These are phyloP conservation scores for Colletotrichum eremochloae DNA, from an alignment of 2,329 filamentous ascomycete species.

Conservation along the genomic window DNA sequence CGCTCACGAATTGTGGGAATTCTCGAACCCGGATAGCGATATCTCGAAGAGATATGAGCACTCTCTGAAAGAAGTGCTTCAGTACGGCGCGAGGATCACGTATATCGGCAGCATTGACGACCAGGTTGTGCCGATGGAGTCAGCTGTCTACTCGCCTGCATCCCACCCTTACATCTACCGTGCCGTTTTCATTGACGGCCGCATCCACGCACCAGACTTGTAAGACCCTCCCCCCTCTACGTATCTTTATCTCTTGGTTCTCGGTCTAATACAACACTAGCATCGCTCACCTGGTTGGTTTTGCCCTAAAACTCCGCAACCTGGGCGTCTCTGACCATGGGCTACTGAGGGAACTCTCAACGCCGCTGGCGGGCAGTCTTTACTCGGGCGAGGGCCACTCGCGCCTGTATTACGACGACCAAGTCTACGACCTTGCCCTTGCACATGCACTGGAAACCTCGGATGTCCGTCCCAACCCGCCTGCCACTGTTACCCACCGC, in stretches of 20 bases:
- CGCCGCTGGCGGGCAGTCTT: conserved; percentile 88
- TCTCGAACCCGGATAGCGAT: conserved; percentile 83
- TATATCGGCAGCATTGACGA: conserved; percentile 97
- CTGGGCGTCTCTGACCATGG: conserved; percentile 94
- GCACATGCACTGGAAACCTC: conserved; percentile 81
- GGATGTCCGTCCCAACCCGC: conserved; percentile 54
- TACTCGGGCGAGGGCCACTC: conserved; percentile 96
- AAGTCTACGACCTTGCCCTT: conserved; percentile 85
- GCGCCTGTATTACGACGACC: conserved; percentile 88
- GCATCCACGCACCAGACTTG: conserved; percentile 94
- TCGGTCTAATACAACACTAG: conserved; percentile 49
- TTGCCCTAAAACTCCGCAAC: conserved; percentile 93
- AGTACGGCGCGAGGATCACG: conserved; percentile 84
- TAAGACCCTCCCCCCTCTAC: conserved; percentile 50
- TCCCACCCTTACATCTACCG: conserved; percentile 94
- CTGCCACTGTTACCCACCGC: conserved; percentile 44
- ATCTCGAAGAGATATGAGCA: conserved; percentile 86
- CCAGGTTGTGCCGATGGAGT: conserved; percentile 92
- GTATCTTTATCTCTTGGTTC: background rate
- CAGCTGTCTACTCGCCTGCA: conserved; percentile 86
- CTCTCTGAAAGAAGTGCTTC: conserved; percentile 79
- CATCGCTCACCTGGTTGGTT: conserved; percentile 91
- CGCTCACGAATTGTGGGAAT: conserved; percentile 95
- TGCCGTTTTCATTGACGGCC: conserved; percentile 95
- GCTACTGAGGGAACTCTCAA: conserved; percentile 88